A percentile compares a stretch with the other conserved stretches of the same genome.
phyloP scores from a whole-genome alignment of 2,329 filamentous ascomycete genomes.

The Trichoderma brevicompactum region DNA sequence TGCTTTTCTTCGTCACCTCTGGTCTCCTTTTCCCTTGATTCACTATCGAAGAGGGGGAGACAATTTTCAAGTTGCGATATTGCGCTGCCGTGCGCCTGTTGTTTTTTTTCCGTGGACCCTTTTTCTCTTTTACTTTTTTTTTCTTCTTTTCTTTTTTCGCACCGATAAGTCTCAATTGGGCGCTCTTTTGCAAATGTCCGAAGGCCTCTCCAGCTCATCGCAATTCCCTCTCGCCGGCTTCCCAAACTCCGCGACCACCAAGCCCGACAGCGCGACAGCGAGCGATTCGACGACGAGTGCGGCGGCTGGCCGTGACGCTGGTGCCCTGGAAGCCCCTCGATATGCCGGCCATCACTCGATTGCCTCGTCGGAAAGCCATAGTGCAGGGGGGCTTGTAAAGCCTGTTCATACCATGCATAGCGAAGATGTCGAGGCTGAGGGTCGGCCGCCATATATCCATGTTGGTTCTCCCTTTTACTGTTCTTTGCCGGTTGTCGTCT shows the following conservation, averaged over 20 bases:
- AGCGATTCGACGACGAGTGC: constrained; percentile 33
- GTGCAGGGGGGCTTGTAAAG: constrained; percentile 34
- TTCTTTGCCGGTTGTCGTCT: background rate
- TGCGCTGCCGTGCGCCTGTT: constrained; percentile 8
- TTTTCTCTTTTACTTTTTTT: background rate
- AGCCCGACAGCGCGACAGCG: constrained; percentile 21
- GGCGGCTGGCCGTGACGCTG: constrained; percentile 29
- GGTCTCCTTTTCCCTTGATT: background rate
- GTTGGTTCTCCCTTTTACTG: constrained; percentile 38
- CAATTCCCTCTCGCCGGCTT: constrained; percentile 28
- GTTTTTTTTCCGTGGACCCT: background rate
- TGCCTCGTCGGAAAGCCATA: constrained; percentile 37
- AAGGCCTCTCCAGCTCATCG: constrained; percentile 25
- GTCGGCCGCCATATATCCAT: constrained; percentile 51
- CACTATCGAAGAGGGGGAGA: background rate
- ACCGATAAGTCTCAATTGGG: constrained; percentile 8
- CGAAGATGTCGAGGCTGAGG: constrained; percentile 48
- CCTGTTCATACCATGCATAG: constrained; percentile 42
- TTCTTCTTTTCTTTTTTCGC: background rate
- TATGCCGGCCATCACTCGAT: constrained; percentile 41
- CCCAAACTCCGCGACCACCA: constrained; percentile 25
- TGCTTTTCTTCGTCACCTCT: background rate
- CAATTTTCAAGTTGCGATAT: background rate
- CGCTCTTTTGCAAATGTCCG: constrained; percentile 27
- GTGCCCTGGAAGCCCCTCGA: constrained; percentile 38